Conservation (phyloP, 352 stramenopile species). For the Phytophthora pini region DNA sequence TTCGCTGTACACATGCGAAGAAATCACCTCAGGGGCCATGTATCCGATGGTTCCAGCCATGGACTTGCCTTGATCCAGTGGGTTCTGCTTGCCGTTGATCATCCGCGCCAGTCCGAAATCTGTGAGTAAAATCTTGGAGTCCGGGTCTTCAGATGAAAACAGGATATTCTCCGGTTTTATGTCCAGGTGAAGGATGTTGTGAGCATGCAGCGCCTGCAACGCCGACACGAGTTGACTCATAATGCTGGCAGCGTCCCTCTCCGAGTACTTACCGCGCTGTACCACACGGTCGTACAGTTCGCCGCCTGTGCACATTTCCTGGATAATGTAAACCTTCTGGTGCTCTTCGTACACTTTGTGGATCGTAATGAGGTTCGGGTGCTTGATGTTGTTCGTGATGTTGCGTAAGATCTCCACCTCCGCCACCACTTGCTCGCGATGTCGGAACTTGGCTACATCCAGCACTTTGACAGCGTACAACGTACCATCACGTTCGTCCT, state of each 20-base stretch:
- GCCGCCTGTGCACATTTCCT: slow-evolving; percentile 73
- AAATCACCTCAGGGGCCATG: slow-evolving; percentile 81
- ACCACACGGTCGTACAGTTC: slow-evolving; percentile 84
- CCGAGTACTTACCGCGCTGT: slow-evolving; percentile 68
- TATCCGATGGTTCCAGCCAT: slow-evolving; percentile 84
- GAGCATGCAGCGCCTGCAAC: slow-evolving; percentile 65
- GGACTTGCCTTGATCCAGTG: slow-evolving; percentile 59
- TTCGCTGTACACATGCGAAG: slow-evolving; percentile 66
- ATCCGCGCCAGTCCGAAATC: slow-evolving; percentile 83
- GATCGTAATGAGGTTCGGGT: slow-evolving; percentile 81
- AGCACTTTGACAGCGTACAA: slow-evolving; percentile 81
- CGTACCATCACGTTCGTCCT: slow-evolving; percentile 61
- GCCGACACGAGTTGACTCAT: slow-evolving; percentile 74
- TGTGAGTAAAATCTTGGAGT: slow-evolving; percentile 75
- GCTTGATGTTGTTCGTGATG: slow-evolving; percentile 83
- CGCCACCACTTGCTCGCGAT: slow-evolving; percentile 69
- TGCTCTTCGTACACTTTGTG: slow-evolving; percentile 87
- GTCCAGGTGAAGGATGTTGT: slow-evolving; percentile 85
- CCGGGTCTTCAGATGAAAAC: slow-evolving; percentile 50
- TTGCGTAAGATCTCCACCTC: slow-evolving; percentile 84
- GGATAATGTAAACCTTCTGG: slow-evolving; percentile 81
- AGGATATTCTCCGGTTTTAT: slow-evolving; percentile 88
- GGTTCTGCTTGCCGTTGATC: slow-evolving; percentile 75
- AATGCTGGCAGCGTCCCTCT: slow-evolving; percentile 65
- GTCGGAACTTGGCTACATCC: slow-evolving; percentile 79